Conservation (phyloP, 345 rosid genomes). For the Salix caprea region DNA sequence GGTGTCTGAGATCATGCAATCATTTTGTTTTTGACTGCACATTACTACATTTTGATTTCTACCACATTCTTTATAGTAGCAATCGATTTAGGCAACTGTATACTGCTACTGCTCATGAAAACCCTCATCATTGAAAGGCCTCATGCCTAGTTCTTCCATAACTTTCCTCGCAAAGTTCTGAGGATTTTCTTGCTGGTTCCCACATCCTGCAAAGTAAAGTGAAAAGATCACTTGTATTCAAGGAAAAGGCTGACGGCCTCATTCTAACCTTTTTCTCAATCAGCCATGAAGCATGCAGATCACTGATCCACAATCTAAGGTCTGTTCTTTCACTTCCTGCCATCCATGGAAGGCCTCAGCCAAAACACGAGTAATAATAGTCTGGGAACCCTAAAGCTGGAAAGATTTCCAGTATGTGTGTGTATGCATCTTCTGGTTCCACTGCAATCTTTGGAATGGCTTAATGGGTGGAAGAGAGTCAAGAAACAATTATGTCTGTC, state of each 20-base stretch:
- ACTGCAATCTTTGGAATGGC: constrained; percentile 13
- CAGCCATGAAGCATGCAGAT: neutral
- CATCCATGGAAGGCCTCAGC: constrained; percentile 3
- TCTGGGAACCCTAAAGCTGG: constrained; percentile 22
- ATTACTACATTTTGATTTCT: constrained; percentile 10
- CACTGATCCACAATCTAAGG: constrained; percentile 9
- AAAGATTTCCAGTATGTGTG: constrained; percentile 4
- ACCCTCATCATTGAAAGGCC: neutral
- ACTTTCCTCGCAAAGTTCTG: neutral
- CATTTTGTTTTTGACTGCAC: constrained; percentile 36
- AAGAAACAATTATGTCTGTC: constrained; percentile 10
- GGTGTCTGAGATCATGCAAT: constrained; percentile 29
- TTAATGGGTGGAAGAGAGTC: constrained; percentile 8
- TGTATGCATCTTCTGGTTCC: neutral
- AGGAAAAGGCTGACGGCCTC: constrained; percentile 3
- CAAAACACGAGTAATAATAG: constrained; percentile 14
- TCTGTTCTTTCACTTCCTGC: neutral
- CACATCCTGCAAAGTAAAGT: neutral
- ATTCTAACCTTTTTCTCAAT: constrained; percentile 5
- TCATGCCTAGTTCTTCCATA: neutral
- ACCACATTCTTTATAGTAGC: neutral
- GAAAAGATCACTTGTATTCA: constrained; percentile 9
- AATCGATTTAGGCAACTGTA: constrained; percentile 23
- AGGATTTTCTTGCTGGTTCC: constrained; percentile 13
- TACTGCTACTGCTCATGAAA: constrained; percentile 3